Percentiles rank a stretch among this genome's conserved stretches.
Evolutionary conservation across 768 basidiomycete species (phyloP).

Genomic region (Termitomyces titanicus): DNA sequence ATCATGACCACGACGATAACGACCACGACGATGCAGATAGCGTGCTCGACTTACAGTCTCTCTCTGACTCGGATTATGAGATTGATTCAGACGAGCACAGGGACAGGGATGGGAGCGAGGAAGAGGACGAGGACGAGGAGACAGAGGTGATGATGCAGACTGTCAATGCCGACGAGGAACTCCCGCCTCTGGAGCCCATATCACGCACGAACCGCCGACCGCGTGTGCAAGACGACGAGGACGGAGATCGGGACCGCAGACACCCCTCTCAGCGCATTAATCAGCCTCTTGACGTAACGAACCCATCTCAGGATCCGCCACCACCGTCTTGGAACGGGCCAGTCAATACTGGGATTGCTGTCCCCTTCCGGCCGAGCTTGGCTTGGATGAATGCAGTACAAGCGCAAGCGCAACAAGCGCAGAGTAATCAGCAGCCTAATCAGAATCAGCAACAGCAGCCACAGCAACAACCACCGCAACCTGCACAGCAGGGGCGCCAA

Average conservation of each 20-base stretch:
- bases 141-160: conserved; percentile 19
- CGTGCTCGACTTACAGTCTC: conserved; percentile 38
- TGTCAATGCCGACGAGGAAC: conserved; percentile 23
- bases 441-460: neutral
- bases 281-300: conserved; percentile 12
- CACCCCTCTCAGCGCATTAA: conserved; percentile 59
- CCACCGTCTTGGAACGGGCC: conserved; percentile 2
- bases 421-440: neutral
- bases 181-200: conserved; percentile 28
- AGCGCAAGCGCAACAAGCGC: neutral
- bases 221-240: conserved; percentile 59
- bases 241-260: conserved; percentile 57
- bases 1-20: conserved; percentile 1
- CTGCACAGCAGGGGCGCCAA: neutral
- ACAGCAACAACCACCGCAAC: no score
- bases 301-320: conserved; percentile 13
- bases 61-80: conserved; percentile 33
- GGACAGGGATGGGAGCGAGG: no score
- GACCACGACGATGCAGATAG: conserved; percentile 30
- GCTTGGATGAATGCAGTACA: neutral
- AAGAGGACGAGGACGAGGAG: conserved; percentile 13
- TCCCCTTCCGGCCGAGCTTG: no score
- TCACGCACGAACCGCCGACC: conserved; percentile 38
- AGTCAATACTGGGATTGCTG: no score
- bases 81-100: conserved; percentile 25